Base-by-base conservation (phyloP, 2,329 filamentous ascomycete species). In the Colletotrichum gigasporum region DNA sequence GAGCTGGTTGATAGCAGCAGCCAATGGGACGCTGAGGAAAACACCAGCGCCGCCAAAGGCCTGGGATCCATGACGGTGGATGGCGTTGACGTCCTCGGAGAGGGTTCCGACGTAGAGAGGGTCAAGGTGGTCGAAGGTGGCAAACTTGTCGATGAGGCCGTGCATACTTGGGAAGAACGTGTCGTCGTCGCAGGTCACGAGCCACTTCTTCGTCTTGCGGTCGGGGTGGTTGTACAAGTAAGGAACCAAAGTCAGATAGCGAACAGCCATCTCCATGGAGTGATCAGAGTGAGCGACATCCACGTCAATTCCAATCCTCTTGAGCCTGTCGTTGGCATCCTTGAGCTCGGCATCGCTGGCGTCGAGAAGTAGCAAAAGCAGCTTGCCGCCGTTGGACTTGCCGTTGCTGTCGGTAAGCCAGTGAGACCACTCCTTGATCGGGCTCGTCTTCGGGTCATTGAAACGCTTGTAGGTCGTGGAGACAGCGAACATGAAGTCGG, bases 21-120 rank as follows among this genome's bases (percentile, higher is more conserved):
- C 81, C 59, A 85, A 71, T 12, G 83, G 78, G 7, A 84, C 77
- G 2, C 85, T 88, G 44, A 90, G 72, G 74, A 90, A 90, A 57
- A 90, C 85, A 56, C 87, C 87, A 2, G 84, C 87, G 67, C 87
- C 87, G 65, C 87, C 87, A 66, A 88, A 90, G 22, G 86, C 87
- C 72, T 90, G 87, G 5, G 87, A 83, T 10, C 87, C 87, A 66
- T 89, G 88, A 12, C 84, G 80, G 51, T 84, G 82, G 28, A 90
- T 79, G 61, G 88, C 86, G 60, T 85, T 83, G 14, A 87, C 79
- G 69, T 88, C 86, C 73, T 90, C 87, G 0, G 87, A 89, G 12
- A 90, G 73, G 5, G 85, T 86, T 42, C 87, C 87, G 44, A 90
- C 80, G 70, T 90, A 90, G 70, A 87, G 82, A 63, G 83, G 79